Evolutionary conservation across 306 rosid genomes (phyloP).

Genomic region (Urtica urens): DNA sequence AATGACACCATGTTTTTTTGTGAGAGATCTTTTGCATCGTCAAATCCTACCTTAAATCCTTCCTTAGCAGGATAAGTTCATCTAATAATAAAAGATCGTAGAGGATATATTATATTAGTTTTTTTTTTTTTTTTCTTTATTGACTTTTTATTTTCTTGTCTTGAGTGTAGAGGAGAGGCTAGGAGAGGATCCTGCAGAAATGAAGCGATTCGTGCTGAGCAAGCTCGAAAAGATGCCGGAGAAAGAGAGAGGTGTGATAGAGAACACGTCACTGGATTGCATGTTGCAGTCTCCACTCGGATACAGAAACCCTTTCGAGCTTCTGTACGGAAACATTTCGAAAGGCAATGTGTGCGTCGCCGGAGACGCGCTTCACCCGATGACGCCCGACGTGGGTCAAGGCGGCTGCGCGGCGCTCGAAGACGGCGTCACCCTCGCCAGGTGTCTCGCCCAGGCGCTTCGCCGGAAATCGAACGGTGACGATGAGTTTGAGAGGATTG

Average conservation of each 20-base stretch:
- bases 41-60: too few species aligned
- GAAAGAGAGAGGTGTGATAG: constrained; percentile 25
- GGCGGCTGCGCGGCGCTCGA: constrained; percentile 70
- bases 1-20: too few species aligned
- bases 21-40: too few species aligned
- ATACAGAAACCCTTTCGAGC: constrained; percentile 62
- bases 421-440: constrained; percentile 54
- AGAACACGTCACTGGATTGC: constrained; percentile 24
- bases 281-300: constrained; percentile 26
- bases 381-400: constrained; percentile 71
- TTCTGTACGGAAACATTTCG: constrained; percentile 40
- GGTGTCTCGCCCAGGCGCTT: constrained; percentile 47
- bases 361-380: constrained; percentile 81
- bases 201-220: constrained; percentile 37
- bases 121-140: not conserved
- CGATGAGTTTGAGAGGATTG: constrained; percentile 4
- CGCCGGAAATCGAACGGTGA: constrained; percentile 1
- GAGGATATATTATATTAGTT: too few species aligned
- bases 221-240: constrained; percentile 40
- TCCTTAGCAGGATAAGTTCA: too few species aligned
- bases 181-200: constrained; percentile 20
- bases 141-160: not conserved
- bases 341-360: constrained; percentile 59
- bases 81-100: too few species aligned
- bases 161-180: constrained; percentile 35